These are phyloP conservation scores for Symmetrospora coprosmae DNA, from an alignment of 768 basidiomycete species.

Conservation along the genomic window DNA sequence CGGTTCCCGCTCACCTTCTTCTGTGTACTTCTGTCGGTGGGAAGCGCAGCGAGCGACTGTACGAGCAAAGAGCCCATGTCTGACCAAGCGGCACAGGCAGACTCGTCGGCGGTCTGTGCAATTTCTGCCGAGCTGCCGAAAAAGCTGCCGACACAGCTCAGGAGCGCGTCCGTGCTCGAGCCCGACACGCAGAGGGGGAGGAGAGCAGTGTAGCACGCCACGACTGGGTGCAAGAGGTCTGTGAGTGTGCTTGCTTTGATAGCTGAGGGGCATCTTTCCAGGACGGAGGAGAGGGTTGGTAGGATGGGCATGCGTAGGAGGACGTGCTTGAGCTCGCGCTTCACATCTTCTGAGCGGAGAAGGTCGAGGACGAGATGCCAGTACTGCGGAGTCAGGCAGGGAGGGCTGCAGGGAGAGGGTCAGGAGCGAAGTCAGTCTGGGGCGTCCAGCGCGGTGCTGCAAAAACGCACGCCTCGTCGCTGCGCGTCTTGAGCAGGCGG, in stretches of 20 bases:
- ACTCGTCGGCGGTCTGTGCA: too few relatives aligned
- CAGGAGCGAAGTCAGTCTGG: too few relatives aligned
- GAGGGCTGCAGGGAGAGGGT: too few relatives aligned
- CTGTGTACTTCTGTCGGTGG: not conserved
- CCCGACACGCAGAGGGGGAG: not conserved
- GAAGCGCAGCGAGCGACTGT: not conserved
- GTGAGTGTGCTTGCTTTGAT: too few relatives aligned
- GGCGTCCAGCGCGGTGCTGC: too few relatives aligned
- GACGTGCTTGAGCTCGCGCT: not conserved
- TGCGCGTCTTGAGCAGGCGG: not conserved
- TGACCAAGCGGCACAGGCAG: too few relatives aligned
- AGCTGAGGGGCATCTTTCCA: not conserved
- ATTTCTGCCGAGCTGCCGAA: not conserved
- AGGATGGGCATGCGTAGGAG: not conserved
- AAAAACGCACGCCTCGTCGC: not conserved
- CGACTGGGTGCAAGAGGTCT: not conserved
- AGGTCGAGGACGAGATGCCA: not conserved
- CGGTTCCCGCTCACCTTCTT: too few relatives aligned
- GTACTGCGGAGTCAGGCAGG: not conserved
- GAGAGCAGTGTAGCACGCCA: not conserved
- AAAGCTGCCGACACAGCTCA: not conserved
- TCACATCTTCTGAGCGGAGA: not conserved
- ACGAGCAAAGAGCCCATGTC: not conserved
- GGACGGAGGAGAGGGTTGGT: not conserved
- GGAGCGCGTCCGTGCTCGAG: not conserved